Base-by-base conservation (phyloP, 345 rosid species). In the Dovyalis caffra region DNA sequence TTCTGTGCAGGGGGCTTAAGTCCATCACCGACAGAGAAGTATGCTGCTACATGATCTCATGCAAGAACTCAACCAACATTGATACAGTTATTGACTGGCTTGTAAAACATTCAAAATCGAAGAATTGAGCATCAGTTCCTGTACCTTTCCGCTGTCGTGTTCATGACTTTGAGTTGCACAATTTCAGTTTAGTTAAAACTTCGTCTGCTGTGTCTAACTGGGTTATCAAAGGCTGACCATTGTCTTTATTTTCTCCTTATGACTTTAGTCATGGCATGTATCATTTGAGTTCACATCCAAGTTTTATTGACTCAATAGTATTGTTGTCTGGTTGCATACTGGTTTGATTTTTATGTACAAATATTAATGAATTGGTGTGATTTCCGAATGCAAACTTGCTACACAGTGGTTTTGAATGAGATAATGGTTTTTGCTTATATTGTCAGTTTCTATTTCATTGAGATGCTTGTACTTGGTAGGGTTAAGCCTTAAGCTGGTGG, bases 1-100 rank as follows among this genome's bases (percentile, higher is more conserved):
- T 32, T 23, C 15, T 40, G 11, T 81, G 66, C 87, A 90, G 95
- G 95, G 95, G 83, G 32, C 85, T 90, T 53, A 82, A 73, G 33
- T 85, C 88, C 15, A 88, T 90, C 15, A 70, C 86, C 0, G 87
- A 83, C 60, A 85, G 91, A 82, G 91, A 86, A 81, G 92, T 87
- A 45, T 88, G 91, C 38, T 87, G 92, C 83, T 90, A 75, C 76
- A 83, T 90, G 95, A 87, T 88, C 70, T 90, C 95, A 2, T 90
- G 95, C 86, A 90, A 88, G 84, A 88, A 87, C 85, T 88, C 91
- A 0, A 83, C 91, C 83, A 90, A 88, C 84, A 88, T 90, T 43
- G 92, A 88, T 43, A 71, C 86, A 1, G 92, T 90, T 75, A 87
- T 88, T 66, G 91, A 90, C 69, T 90, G 92, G 92, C 92, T 90